phyloP scores from a whole-genome alignment of 2,329 filamentous ascomycete species.

The Aspergillus japonicus region DNA sequence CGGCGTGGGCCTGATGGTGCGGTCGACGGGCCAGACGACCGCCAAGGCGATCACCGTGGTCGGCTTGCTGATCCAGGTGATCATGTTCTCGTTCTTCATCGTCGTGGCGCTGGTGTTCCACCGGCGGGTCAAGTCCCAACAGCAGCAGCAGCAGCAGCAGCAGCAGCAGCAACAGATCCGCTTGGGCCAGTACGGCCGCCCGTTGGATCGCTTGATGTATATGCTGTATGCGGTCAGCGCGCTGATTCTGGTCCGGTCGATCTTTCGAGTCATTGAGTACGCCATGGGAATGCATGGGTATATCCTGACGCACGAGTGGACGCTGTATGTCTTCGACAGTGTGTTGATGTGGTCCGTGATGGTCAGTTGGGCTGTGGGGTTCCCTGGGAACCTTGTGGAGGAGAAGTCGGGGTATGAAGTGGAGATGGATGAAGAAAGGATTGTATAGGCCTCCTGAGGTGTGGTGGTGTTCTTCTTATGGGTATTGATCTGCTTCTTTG shows the following conservation, averaged over 20 bases:
- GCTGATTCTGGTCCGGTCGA: slow-evolving; percentile 45
- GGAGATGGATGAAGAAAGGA: background rate
- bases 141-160: too few relatives aligned
- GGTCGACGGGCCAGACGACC: slow-evolving; percentile 1
- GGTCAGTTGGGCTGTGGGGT: slow-evolving; percentile 14
- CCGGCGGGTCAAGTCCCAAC: slow-evolving; percentile 16
- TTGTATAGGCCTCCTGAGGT: background rate
- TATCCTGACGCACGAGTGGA: slow-evolving; percentile 43
- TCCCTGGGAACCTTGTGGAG: slow-evolving; percentile 4
- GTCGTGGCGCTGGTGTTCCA: slow-evolving; percentile 23
- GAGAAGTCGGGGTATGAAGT: background rate
- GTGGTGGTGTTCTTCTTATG: background rate
- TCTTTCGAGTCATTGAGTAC: slow-evolving; percentile 54
- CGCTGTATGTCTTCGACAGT: slow-evolving; percentile 48
- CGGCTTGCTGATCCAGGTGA: slow-evolving; percentile 29
- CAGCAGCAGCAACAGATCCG: background rate
- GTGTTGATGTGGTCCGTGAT: slow-evolving; percentile 36
- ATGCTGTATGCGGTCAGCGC: slow-evolving; percentile 24
- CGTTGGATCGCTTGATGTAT: slow-evolving; percentile 18
- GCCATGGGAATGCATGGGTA: slow-evolving; percentile 44
- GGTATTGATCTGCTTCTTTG: background rate
- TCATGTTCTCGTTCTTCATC: slow-evolving; percentile 28
- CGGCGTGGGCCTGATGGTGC: slow-evolving; percentile 23
- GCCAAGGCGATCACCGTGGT: slow-evolving; percentile 19
- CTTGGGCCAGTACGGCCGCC: background rate